These are phyloP conservation scores for Leucocoprinus sp. DNA, from an alignment of 768 basidiomycete genomes.

Conservation along the genomic window DNA sequence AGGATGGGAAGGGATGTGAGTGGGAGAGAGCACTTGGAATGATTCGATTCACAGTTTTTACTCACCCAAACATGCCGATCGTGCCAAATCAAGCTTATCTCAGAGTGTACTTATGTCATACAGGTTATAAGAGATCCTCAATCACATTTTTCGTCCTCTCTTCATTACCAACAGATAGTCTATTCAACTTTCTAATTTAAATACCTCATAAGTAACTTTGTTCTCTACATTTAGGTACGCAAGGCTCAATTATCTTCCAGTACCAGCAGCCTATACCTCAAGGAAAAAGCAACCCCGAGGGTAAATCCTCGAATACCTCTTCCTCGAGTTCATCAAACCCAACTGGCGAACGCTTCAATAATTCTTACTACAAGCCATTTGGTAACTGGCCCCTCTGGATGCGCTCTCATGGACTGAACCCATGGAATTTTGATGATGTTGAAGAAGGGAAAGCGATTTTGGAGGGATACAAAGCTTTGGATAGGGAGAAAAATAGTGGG, in stretches of 20 bases:
- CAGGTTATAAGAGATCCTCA: too few species aligned
- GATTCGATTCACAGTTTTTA: too few species aligned
- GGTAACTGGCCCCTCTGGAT: constrained; percentile 13
- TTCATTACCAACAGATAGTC: too few species aligned
- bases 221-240: neutral
- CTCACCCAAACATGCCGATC: too few species aligned
- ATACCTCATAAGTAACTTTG: neutral
- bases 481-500: constrained; percentile 5
- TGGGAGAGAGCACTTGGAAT: neutral
- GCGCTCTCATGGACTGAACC: constrained; percentile 12
- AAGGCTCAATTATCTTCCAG: neutral
- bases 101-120: too few species aligned
- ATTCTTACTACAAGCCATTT: constrained; percentile 1
- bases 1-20: constrained; percentile 12
- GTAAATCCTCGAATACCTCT: neutral
- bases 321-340: neutral
- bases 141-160: neutral
- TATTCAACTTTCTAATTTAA: too few species aligned
- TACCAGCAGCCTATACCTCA: neutral
- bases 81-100: too few species aligned
- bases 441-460: constrained; percentile 11
- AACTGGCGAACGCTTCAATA: neutral
- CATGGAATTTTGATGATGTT: constrained; percentile 11
- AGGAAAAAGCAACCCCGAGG: neutral
- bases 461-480: constrained; percentile 7